Conservation (phyloP, 2,329 filamentous ascomycete genomes). For the Berkeleyomyces rouxiae region DNA sequence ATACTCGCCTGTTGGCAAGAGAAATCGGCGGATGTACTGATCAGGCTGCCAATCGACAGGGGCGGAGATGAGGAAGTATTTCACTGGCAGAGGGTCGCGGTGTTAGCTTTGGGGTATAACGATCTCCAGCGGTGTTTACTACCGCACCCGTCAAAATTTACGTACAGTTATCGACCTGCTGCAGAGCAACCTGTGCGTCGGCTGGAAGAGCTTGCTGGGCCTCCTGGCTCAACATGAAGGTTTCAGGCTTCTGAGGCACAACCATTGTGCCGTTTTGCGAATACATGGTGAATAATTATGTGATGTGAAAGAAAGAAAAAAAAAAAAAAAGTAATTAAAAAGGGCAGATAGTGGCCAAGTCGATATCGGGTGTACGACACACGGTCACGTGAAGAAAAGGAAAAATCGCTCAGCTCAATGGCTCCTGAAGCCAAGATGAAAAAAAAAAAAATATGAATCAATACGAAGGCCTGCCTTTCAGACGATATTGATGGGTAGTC, state of each 20-base stretch:
- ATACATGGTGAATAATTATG: constrained; percentile 41
- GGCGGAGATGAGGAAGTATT: constrained; percentile 98
- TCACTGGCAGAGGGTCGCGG: constrained; percentile 43
- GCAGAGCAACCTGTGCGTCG: constrained; percentile 89
- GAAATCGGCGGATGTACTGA: constrained; percentile 89
- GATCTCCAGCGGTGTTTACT: no score
- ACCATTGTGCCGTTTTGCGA: constrained; percentile 75
- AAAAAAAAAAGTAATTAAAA: constrained; percentile 4
- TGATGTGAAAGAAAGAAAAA: not conserved
- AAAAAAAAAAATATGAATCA: not conserved
- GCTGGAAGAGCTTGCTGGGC: constrained; percentile 91
- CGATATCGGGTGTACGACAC: not conserved
- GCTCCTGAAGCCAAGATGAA: constrained; percentile 12
- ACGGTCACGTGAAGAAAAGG: not conserved
- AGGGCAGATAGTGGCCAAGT: not conserved
- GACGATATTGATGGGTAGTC: not conserved
- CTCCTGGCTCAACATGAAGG: constrained; percentile 94
- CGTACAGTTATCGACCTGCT: constrained; percentile 96
- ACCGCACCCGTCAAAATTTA: not conserved
- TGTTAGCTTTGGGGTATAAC: constrained; percentile 15
- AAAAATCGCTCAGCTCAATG: constrained; percentile 13
- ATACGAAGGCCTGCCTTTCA: constrained; percentile 7
- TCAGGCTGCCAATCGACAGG: constrained; percentile 95
- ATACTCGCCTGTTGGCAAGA: constrained; percentile 94
- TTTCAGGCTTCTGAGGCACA: constrained; percentile 90